Evolutionary conservation across 2,329 filamentous ascomycete species (phyloP).

Genomic region (Emergomyces orientalis): DNA sequence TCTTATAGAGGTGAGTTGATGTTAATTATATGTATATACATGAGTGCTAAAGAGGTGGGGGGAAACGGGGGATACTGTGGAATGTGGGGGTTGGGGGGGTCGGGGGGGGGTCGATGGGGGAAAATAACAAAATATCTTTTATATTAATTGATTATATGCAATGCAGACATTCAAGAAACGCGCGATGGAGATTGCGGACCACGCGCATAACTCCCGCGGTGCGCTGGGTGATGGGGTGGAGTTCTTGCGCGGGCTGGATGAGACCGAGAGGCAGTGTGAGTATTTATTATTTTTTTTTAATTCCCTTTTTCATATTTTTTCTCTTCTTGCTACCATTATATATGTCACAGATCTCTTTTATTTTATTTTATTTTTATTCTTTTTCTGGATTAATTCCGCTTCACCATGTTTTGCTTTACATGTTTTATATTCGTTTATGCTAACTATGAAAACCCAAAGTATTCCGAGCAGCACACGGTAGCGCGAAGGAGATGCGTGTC

Average conservation of each 20-base stretch:
- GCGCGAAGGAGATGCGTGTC: constrained; percentile 57
- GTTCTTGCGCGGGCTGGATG: constrained; percentile 79
- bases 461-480: constrained; percentile 66
- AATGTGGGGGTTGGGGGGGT: too few relatives aligned
- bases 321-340: too few relatives aligned
- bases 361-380: constrained; percentile 8
- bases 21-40: neutral
- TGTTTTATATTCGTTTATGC: neutral
- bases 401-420: neutral
- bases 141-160: too few relatives aligned
- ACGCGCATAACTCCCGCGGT: constrained; percentile 74
- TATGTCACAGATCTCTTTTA: too few relatives aligned
- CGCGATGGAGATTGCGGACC: constrained; percentile 73
- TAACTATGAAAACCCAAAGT: constrained; percentile 35
- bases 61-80: too few relatives aligned
- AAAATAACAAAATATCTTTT: too few relatives aligned
- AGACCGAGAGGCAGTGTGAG: constrained; percentile 67
- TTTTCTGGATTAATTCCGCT: neutral
- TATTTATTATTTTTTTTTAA: too few relatives aligned
- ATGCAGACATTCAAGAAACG: constrained; percentile 68
- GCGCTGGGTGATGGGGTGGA: constrained; percentile 60
- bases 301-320: neutral
- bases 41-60: neutral
- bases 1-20: constrained; percentile 43
- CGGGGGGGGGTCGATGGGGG: neutral